These are phyloP conservation scores for Ascochyta rabiei DNA, from an alignment of 2,329 filamentous ascomycete species.

Conservation along the genomic window DNA sequence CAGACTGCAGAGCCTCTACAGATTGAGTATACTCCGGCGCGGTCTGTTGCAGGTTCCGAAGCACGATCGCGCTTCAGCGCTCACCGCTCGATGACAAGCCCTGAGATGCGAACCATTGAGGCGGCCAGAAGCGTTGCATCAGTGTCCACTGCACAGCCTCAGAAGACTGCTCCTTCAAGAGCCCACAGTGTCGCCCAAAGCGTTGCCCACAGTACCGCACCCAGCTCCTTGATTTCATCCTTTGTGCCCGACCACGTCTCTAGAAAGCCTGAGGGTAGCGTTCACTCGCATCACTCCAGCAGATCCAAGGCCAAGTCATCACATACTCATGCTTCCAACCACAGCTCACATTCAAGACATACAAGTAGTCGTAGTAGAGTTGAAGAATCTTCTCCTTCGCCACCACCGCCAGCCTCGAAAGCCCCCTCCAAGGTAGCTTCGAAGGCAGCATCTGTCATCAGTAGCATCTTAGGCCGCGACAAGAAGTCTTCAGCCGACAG, in stretches of 20 bases:
- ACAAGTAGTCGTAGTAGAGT: slow-evolving; percentile 33
- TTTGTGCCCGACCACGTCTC: slow-evolving; percentile 43
- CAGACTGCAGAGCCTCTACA: slow-evolving; percentile 28
- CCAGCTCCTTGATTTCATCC: slow-evolving; percentile 46
- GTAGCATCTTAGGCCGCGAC: slow-evolving; percentile 46
- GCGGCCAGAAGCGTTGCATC: slow-evolving; percentile 25
- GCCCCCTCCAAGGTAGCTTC: slow-evolving; percentile 28
- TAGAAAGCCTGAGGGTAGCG: slow-evolving; percentile 39
- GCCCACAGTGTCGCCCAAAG: slow-evolving; percentile 31
- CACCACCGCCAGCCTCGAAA: slow-evolving; percentile 30
- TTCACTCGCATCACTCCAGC: slow-evolving; percentile 42
- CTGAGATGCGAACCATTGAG: slow-evolving; percentile 36
- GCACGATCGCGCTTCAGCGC: slow-evolving; percentile 32
- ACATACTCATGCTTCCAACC: slow-evolving; percentile 33
- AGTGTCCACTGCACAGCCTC: slow-evolving; percentile 24
- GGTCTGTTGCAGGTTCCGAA: slow-evolving; percentile 36
- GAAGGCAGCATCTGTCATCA: slow-evolving; percentile 42
- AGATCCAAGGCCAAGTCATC: slow-evolving; percentile 43
- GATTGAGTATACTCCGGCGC: slow-evolving; percentile 46
- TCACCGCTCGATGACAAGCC: slow-evolving; percentile 40
- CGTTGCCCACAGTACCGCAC: slow-evolving; percentile 32
- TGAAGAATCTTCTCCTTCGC: slow-evolving; percentile 30
- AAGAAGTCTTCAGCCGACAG: slow-evolving; percentile 36
- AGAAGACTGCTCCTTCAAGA: slow-evolving; percentile 20
- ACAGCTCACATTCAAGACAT: slow-evolving; percentile 33